Conservation (phyloP, 2,329 filamentous ascomycete species). For the Monosporascus cannonballus region DNA sequence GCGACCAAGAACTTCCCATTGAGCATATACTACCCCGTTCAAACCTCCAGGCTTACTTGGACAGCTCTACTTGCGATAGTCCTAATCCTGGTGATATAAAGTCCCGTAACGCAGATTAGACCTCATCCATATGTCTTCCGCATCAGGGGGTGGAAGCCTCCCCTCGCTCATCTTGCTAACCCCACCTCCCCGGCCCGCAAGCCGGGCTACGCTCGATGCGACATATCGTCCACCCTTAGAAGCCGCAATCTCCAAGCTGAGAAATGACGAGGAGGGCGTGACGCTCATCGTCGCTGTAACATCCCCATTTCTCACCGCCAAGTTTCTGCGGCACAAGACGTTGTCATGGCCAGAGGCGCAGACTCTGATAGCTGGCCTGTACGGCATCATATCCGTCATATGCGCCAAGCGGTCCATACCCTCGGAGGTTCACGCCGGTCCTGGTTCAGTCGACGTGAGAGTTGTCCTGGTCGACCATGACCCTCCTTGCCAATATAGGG, state of each 20-base stretch:
- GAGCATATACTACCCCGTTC: no score
- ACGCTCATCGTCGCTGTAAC: constrained; percentile 52
- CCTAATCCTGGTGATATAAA: no score
- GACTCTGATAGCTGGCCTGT: constrained; percentile 67
- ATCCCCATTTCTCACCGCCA: constrained; percentile 53
- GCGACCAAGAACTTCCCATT: no score
- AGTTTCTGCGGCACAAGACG: constrained; percentile 42
- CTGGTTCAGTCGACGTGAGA: constrained; percentile 69
- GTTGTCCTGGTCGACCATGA: constrained; percentile 66
- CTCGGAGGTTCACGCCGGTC: constrained; percentile 52
- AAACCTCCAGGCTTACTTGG: no score
- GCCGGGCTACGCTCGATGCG: constrained; percentile 43
- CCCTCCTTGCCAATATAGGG: constrained; percentile 25
- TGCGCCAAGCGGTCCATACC: constrained; percentile 56
- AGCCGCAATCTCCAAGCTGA: constrained; percentile 45
- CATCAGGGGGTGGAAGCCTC: constrained; percentile 6
- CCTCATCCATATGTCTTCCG: no score
- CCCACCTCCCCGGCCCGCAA: constrained; percentile 52
- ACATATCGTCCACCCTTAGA: constrained; percentile 56
- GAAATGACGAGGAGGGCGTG: constrained; percentile 25
- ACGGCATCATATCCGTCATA: constrained; percentile 70
- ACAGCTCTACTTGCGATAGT: no score
- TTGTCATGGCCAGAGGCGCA: constrained; percentile 64
- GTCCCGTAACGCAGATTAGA: no score
- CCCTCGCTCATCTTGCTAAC: constrained; percentile 59